Percentiles rank a stretch among this genome's conserved stretches.
These are phyloP conservation scores for Dothideomycetidae sp. DNA, from an alignment of 2,329 filamentous ascomycete genomes.

Conservation along the genomic window DNA sequence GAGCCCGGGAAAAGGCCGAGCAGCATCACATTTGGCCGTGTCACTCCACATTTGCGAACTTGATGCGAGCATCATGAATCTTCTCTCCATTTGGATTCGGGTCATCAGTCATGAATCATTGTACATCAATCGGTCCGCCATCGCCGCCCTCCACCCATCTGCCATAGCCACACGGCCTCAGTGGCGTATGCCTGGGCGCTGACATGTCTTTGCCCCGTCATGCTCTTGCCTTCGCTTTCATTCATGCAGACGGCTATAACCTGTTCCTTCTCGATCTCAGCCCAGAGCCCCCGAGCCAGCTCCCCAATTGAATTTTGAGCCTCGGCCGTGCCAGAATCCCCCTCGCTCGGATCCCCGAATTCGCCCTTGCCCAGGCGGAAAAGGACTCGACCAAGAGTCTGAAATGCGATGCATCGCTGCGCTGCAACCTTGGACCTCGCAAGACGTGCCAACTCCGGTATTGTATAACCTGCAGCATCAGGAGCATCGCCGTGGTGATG, in stretches of 20 bases:
- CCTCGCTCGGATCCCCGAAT: conserved; percentile 41
- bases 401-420: conserved; percentile 82
- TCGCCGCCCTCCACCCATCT: conserved; percentile 51
- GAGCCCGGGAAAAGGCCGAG: no score
- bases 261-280: conserved; percentile 57
- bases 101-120: neutral
- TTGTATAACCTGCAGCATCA: conserved; percentile 85
- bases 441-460: conserved; percentile 69
- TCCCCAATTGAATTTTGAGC: conserved; percentile 33
- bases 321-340: conserved; percentile 22
- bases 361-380: conserved; percentile 68
- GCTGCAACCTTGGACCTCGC: conserved; percentile 69
- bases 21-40: no score
- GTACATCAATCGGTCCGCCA: conserved; percentile 33
- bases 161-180: conserved; percentile 81
- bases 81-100: no score
- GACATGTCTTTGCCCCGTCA: conserved; percentile 48
- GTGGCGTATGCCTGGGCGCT: conserved; percentile 73
- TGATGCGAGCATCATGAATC: no score
- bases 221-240: conserved; percentile 50
- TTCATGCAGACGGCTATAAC: conserved; percentile 64
- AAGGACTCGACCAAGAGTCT: conserved; percentile 73
- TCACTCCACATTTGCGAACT: no score
- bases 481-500: conserved; percentile 91
- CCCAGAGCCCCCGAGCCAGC: conserved; percentile 67